A percentile compares a stretch with the other conserved stretches of the same genome.
Conservation (phyloP, 2,329 filamentous ascomycete genomes). For the Nothopassalora personata region DNA sequence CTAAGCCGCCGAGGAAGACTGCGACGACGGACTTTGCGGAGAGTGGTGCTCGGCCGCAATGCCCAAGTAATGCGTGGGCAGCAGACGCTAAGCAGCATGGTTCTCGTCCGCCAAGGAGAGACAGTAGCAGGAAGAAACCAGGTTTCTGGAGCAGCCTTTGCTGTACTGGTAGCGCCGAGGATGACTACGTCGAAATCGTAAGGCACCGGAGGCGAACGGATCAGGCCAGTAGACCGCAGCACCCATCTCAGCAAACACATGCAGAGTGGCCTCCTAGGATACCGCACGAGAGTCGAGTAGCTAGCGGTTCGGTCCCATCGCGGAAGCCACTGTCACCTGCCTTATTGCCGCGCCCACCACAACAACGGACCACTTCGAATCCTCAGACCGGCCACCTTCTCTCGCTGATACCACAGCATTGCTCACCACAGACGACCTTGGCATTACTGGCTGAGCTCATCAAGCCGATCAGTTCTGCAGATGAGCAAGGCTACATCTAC, state of each 20-base stretch:
- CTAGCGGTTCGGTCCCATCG: conserved; percentile 6
- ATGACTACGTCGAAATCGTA: conserved; percentile 42
- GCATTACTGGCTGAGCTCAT: conserved; percentile 68
- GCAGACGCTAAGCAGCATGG: conserved; percentile 6
- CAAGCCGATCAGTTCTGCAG: conserved; percentile 66
- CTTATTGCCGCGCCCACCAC: conserved; percentile 7
- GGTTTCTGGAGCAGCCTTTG: conserved; percentile 42
- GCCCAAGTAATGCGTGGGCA: neutral
- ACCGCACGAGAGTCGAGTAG: conserved; percentile 1
- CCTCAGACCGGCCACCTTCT: conserved; percentile 42
- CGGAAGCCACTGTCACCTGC: conserved; percentile 6
- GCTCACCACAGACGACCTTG: conserved; percentile 64
- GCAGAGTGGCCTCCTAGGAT: conserved; percentile 10
- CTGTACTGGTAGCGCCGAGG: conserved; percentile 36
- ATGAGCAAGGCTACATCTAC: conserved; percentile 92
- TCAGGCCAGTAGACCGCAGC: conserved; percentile 14
- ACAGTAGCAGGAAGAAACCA: conserved; percentile 29
- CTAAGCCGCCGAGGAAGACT: conserved; percentile 11
- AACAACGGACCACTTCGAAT: conserved; percentile 20
- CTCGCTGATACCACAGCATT: conserved; percentile 62
- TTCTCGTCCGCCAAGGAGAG: conserved; percentile 5
- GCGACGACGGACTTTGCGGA: conserved; percentile 12
- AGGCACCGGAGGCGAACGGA: conserved; percentile 36
- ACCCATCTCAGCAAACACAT: neutral
- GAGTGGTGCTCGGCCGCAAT: neutral